Percentiles rank a stretch among this genome's conserved stretches.
phyloP scores from a whole-genome alignment of 306 rosid genomes.

The Myrica gale region DNA sequence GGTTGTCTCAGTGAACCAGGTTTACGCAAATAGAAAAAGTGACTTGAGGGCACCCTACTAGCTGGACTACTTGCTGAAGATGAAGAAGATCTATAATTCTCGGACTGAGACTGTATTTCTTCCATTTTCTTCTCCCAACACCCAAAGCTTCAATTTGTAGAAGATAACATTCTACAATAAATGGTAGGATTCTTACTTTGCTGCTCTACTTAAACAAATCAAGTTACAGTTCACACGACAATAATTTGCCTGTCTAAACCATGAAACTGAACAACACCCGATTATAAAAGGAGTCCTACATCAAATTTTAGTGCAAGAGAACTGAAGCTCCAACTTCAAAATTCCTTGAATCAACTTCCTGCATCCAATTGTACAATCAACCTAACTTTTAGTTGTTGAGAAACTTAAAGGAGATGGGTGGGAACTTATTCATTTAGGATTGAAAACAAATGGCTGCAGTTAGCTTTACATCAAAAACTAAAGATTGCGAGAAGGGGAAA shows the following conservation, averaged over 20 bases:
- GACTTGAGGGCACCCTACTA: conserved; percentile 96
- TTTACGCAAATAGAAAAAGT: conserved; percentile 90
- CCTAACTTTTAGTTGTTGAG: not conserved
- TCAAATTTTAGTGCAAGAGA: conserved; percentile 1
- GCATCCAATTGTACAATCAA: conserved; percentile 4
- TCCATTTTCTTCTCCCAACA: conserved; percentile 51
- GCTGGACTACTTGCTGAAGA: conserved; percentile 98
- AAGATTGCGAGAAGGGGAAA: not conserved
- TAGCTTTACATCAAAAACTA: not conserved
- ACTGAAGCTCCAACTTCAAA: conserved; percentile 4
- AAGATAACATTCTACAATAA: conserved; percentile 24
- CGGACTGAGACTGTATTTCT: conserved; percentile 96
- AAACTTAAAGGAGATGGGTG: not conserved
- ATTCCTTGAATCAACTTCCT: conserved; percentile 11
- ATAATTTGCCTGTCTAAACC: conserved; percentile 11
- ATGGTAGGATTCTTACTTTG: conserved; percentile 13
- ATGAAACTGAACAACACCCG: conserved; percentile 26
- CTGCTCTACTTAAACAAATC: conserved; percentile 10
- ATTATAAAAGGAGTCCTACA: conserved; percentile 25
- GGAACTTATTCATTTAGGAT: not conserved
- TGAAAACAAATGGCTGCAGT: not conserved
- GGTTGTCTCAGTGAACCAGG: conserved; percentile 96
- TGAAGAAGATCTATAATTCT: conserved; percentile 89
- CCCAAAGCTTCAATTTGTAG: conserved; percentile 26
- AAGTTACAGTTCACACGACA: conserved; percentile 5